phyloP scores from a whole-genome alignment of 73 alveolate species.

The Tetrahymena thermophila region DNA sequence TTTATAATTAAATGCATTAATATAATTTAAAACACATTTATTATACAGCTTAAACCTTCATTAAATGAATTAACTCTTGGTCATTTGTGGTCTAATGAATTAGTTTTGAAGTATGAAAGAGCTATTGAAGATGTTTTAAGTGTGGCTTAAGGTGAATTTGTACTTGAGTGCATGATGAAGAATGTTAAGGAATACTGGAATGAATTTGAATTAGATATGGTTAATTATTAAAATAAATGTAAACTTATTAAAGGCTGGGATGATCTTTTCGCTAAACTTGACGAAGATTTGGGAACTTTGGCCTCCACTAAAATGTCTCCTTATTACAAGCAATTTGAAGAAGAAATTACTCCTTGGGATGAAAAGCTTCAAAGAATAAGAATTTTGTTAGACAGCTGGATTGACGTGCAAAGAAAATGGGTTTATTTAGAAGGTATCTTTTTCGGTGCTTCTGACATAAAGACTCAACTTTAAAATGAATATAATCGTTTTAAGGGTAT shows the following conservation, averaged over 20 bases:
- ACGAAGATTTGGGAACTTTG: conserved; percentile 95
- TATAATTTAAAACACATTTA: neutral
- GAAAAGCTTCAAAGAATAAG: conserved; percentile 95
- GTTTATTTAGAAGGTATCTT: conserved; percentile 99
- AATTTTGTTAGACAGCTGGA: conserved; percentile 97
- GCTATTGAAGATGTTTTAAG: conserved; percentile 29
- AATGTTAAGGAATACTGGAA: conserved; percentile 87
- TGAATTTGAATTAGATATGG: conserved; percentile 91
- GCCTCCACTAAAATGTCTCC: conserved; percentile 99
- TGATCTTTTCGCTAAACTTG: conserved; percentile 94
- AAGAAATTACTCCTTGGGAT: conserved; percentile 96
- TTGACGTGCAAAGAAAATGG: conserved; percentile 99
- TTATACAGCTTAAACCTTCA: neutral
- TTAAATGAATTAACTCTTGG: conserved; percentile 31
- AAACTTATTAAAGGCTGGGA: conserved; percentile 99
- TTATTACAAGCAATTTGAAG: conserved; percentile 90
- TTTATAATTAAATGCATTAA: neutral
- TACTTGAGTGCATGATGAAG: conserved; percentile 75
- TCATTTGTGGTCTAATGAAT: conserved; percentile 43
- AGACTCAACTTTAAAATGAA: conserved; percentile 96
- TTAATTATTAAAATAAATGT: conserved; percentile 94
- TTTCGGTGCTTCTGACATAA: conserved; percentile 99
- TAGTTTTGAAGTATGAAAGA: conserved; percentile 4
- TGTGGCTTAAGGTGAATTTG: conserved; percentile 88
- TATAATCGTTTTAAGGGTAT: conserved; percentile 93